Conservation (phyloP, 2,329 filamentous ascomycete species). For the Aspergillus hortae region DNA sequence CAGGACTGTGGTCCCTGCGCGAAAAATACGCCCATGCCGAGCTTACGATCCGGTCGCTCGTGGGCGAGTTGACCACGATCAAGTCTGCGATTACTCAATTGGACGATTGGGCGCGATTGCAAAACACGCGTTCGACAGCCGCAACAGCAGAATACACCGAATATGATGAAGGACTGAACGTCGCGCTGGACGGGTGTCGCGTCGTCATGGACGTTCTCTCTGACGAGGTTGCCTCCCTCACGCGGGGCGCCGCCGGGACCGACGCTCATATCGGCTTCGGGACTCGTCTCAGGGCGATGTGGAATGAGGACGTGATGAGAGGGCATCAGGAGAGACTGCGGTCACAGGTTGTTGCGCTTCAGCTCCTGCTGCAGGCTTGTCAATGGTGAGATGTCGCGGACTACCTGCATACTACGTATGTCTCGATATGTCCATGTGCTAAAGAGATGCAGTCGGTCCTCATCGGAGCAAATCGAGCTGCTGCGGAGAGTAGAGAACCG, state of each 20-base stretch:
- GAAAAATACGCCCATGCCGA: slow-evolving; percentile 37
- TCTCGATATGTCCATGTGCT: not conserved
- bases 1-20: slow-evolving; percentile 29
- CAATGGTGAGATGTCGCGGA: slow-evolving; percentile 29
- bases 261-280: slow-evolving; percentile 22
- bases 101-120: slow-evolving; percentile 29
- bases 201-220: slow-evolving; percentile 34
- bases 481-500: slow-evolving; percentile 31
- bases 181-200: slow-evolving; percentile 34
- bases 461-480: slow-evolving; percentile 32
- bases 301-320: slow-evolving; percentile 37
- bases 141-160: slow-evolving; percentile 21
- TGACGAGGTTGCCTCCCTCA: slow-evolving; percentile 30
- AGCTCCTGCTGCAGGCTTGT: slow-evolving; percentile 36
- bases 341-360: slow-evolving; percentile 35
- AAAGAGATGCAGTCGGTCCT: slow-evolving; percentile 24
- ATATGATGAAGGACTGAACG: slow-evolving; percentile 27
- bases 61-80: slow-evolving; percentile 35
- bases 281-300: slow-evolving; percentile 27
- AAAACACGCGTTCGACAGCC: slow-evolving; percentile 15
- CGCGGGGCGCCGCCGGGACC: slow-evolving; percentile 17
- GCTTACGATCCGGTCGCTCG: slow-evolving; percentile 35
- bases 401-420: not conserved
- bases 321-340: slow-evolving; percentile 33
- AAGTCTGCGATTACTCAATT: slow-evolving; percentile 34